Conservation (phyloP, 2,329 filamentous ascomycete species). For the Alternaria sp. region DNA sequence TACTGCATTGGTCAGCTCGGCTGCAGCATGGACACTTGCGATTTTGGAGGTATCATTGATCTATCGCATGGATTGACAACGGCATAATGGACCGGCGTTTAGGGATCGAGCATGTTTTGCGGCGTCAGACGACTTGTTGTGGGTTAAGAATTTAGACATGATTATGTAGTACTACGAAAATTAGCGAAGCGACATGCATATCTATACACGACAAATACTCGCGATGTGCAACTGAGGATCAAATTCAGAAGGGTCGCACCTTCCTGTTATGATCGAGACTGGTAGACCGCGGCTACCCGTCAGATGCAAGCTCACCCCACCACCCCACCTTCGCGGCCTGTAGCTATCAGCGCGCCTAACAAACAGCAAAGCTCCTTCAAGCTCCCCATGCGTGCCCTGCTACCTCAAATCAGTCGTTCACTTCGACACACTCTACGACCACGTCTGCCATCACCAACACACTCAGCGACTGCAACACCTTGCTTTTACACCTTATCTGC, state of each 20-base stretch:
- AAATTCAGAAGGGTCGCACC: slow-evolving; percentile 8
- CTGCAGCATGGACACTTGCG: background rate
- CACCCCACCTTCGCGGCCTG: slow-evolving; percentile 28
- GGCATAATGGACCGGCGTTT: slow-evolving; percentile 12
- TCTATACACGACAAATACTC: background rate
- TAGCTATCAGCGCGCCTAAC: slow-evolving; percentile 13
- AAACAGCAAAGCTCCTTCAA: slow-evolving; percentile 19
- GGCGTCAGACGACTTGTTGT: background rate
- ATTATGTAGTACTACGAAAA: slow-evolving; percentile 10
- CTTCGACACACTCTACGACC: slow-evolving; percentile 9
- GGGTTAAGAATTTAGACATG: slow-evolving; percentile 8
- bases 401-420: slow-evolving; percentile 9
- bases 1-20: background rate
- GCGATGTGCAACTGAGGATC: background rate
- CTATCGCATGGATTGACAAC: background rate
- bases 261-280: slow-evolving; percentile 23
- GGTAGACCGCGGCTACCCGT: slow-evolving; percentile 32
- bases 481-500: slow-evolving; percentile 8
- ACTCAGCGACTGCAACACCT: background rate
- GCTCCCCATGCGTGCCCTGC: slow-evolving; percentile 18
- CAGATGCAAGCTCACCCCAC: slow-evolving; percentile 27
- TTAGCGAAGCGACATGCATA: background rate
- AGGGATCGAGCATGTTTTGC: slow-evolving; percentile 7
- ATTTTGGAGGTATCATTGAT: background rate
- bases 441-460: background rate